Evolutionary conservation across 192 early-diverging fungal genomes (phyloP).

Genomic region (Polychytrium aggregatum): DNA sequence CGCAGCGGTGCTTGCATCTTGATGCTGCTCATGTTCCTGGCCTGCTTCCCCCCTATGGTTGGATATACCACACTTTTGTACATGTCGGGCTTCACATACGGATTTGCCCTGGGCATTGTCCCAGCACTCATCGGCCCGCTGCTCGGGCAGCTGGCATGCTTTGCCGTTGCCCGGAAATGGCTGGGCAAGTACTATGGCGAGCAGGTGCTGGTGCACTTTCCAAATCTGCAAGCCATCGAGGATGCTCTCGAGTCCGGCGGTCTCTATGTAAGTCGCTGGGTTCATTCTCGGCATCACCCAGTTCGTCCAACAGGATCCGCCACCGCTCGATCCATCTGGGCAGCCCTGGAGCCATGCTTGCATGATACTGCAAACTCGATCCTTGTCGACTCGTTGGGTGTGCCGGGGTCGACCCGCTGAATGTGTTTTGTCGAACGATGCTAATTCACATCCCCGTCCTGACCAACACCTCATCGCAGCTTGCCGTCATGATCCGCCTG

Average conservation of each 20-base stretch:
- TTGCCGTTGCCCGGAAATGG: conserved; percentile 8
- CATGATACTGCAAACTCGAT: too few species aligned
- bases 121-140: conserved; percentile 43
- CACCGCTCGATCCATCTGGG: too few species aligned
- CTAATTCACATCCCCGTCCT: too few species aligned
- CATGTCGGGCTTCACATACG: conserved; percentile 56
- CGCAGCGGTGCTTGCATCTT: conserved; percentile 27
- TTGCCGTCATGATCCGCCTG: conserved; percentile 52
- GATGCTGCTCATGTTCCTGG: conserved; percentile 36
- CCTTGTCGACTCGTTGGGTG: too few species aligned
- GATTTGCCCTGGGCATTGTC: conserved; percentile 43
- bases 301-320: too few species aligned
- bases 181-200: conserved; percentile 7
- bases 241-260: conserved; percentile 14
- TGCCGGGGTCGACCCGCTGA: too few species aligned
- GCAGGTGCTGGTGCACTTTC: conserved; percentile 1
- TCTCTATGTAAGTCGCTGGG: conserved; percentile 9
- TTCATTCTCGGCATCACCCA: too few species aligned
- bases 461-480: too few species aligned
- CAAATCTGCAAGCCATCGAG: conserved; percentile 14
- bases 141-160: conserved; percentile 9
- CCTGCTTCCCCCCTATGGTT: conserved; percentile 57
- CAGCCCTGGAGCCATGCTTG: too few species aligned
- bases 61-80: conserved; percentile 56
- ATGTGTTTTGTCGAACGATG: too few species aligned